Base-by-base conservation (phyloP, 805 yeast genomes). In the Ogataea ramenticola region DNA sequence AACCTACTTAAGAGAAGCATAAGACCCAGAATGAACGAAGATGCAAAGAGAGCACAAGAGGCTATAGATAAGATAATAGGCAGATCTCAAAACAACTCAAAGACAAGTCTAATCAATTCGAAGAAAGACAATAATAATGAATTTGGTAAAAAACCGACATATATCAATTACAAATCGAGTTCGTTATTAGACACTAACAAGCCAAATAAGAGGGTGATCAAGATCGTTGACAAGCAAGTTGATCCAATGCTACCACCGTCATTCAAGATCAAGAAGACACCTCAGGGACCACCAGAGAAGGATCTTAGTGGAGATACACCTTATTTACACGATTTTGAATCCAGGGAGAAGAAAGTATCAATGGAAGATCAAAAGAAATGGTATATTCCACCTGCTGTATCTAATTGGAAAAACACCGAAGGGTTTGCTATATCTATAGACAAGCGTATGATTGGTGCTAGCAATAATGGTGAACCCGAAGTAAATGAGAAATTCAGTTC, bases 351-450 rank as follows among this genome's bases (percentile, higher is more conserved):
- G 20, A 67, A 72, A 54, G 60, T 83, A 17, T 75, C 89, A 0
- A 76, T 77, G 24, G 86, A 82, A 51, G 95, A 89, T 43, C 85
- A 80, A 49, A 78, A 75, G 24, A 73, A 77, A 48, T 91, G 97
- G 96, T 72, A 74, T 40, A 88, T 93, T 27, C 98, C 98, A 0
- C 81, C 96, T 0, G 87, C 95, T 1, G 77, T 91, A 0, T 91
- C 98, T 1, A 88, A 87, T 60, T 93, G 98, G 97, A 90, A 89
- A 61, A 93, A 93, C 61, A 86, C 90, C 16, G 84, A 86, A 52
- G 97, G 98, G 1, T 87, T 80, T 57, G 80, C 96, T 1, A 81
- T 90, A 38, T 79, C 84, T 1, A 62, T 90, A 35, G 96, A 89
- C 43, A 86, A 84, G 55, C 69, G 97, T 46, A 67, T 86, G 44